Evolutionary conservation across 257 asterid species (phyloP).

Genomic region (Penstemon barbatus): DNA sequence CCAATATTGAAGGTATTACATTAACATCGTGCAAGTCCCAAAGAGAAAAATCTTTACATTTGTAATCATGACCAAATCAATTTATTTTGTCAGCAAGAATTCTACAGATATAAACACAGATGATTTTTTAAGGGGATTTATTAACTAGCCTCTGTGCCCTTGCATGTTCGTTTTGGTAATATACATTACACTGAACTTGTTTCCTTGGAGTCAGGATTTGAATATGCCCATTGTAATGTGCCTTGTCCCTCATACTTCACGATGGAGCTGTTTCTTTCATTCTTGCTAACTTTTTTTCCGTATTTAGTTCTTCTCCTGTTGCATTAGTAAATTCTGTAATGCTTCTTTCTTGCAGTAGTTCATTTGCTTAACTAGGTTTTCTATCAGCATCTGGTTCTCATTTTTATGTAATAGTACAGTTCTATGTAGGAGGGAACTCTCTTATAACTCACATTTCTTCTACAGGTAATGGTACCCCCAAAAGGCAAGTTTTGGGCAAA

Average conservation of each 20-base stretch:
- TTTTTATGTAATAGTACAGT: neutral
- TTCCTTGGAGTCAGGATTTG: neutral
- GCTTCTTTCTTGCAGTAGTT: neutral
- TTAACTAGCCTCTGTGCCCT: neutral
- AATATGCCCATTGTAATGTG: neutral
- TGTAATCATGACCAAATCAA: too few species aligned
- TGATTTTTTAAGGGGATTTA: too few species aligned
- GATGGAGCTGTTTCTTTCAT: slow-evolving; percentile 13
- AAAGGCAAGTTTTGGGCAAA: slow-evolving; percentile 88
- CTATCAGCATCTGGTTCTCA: neutral
- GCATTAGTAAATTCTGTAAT: neutral
- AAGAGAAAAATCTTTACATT: too few species aligned
- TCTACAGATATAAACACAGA: too few species aligned
- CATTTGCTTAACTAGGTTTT: slow-evolving; percentile 5
- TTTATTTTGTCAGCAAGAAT: too few species aligned
- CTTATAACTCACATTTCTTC: slow-evolving; percentile 13
- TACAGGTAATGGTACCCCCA: slow-evolving; percentile 74
- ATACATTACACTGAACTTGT: too few species aligned
- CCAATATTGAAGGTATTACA: too few species aligned
- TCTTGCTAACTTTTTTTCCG: neutral
- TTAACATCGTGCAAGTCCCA: too few species aligned
- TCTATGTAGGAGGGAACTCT: slow-evolving; percentile 14
- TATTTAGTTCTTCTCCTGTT: slow-evolving; percentile 6
- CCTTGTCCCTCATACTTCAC: neutral
- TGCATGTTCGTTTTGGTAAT: neutral